Evolutionary conservation across 352 stramenopile genomes (phyloP).

Genomic region (Phytopythium cucurbitacearum): DNA sequence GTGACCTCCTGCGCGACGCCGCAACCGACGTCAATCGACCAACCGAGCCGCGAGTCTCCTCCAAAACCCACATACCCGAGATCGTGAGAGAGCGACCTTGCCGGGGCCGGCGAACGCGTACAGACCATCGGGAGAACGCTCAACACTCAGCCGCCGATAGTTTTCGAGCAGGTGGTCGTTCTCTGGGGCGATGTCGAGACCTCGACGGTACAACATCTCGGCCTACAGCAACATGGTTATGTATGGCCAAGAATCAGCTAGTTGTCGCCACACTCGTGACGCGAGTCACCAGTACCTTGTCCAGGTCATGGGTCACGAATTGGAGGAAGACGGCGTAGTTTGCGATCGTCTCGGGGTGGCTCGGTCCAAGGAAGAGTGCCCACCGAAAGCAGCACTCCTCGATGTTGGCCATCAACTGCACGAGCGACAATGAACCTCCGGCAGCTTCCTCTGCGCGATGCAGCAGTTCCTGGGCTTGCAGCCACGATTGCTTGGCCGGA

Average conservation of each 20-base stretch:
- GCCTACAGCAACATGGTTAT: constrained; percentile 18
- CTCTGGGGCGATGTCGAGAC: constrained; percentile 40
- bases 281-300: constrained; percentile 25
- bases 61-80: constrained; percentile 18
- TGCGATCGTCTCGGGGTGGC: constrained; percentile 45
- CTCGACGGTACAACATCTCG: constrained; percentile 59
- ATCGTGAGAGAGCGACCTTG: constrained; percentile 35
- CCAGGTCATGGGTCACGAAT: constrained; percentile 48
- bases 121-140: constrained; percentile 40
- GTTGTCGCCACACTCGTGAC: background rate
- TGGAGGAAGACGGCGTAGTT: constrained; percentile 66
- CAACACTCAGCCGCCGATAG: constrained; percentile 47
- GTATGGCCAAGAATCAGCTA: background rate
- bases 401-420: constrained; percentile 19
- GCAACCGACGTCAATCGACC: background rate
- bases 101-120: constrained; percentile 48
- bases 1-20: constrained; percentile 11
- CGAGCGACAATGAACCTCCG: background rate
- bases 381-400: constrained; percentile 63
- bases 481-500: constrained; percentile 48
- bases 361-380: constrained; percentile 53
- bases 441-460: constrained; percentile 13
- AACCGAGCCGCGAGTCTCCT: background rate
- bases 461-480: constrained; percentile 32
- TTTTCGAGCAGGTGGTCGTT: constrained; percentile 58